Evolutionary conservation across 1,284 basidiomycete species (phyloP).

Genomic region (Fomes fomentarius): DNA sequence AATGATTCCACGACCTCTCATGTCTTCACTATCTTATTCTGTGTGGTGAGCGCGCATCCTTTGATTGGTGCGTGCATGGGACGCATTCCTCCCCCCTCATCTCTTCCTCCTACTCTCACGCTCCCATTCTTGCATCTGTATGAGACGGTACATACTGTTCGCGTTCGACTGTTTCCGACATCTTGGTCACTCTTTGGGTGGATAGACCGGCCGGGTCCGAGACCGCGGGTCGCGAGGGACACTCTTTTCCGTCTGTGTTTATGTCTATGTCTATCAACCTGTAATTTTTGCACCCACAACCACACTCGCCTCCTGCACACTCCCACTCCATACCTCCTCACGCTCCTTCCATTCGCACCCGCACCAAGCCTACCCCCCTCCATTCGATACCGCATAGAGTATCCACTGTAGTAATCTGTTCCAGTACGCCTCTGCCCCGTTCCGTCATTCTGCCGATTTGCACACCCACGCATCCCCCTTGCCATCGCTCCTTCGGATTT

Average conservation of each 20-base stretch:
- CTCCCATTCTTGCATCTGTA: slow-evolving; percentile 9
- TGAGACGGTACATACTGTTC: slow-evolving; percentile 4
- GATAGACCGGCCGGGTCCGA: slow-evolving; percentile 22
- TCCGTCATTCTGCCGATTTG: too few species aligned
- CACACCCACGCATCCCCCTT: background rate
- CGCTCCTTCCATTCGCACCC: background rate
- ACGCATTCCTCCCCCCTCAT: background rate
- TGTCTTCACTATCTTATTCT: background rate
- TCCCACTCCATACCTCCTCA: background rate
- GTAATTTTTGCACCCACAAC: slow-evolving; percentile 8
- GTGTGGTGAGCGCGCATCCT: background rate
- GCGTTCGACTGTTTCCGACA: background rate
- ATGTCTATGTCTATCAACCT: slow-evolving; percentile 14
- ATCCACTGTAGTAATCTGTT: slow-evolving; percentile 10
- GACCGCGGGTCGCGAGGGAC: slow-evolving; percentile 16
- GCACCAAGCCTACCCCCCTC: background rate
- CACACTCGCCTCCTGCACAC: background rate
- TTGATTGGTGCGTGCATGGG: slow-evolving; percentile 3
- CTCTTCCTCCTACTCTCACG: background rate
- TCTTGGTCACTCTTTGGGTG: slow-evolving; percentile 6
- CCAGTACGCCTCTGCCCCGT: too few species aligned
- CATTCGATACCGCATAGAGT: slow-evolving; percentile 13
- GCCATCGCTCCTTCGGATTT: too few species aligned
- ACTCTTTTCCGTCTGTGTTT: slow-evolving; percentile 1
- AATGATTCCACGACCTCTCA: slow-evolving; percentile 11